These are phyloP conservation scores for Chlorociboria aeruginascens DNA, from an alignment of 495 filamentous ascomycete genomes.

Conservation along the genomic window DNA sequence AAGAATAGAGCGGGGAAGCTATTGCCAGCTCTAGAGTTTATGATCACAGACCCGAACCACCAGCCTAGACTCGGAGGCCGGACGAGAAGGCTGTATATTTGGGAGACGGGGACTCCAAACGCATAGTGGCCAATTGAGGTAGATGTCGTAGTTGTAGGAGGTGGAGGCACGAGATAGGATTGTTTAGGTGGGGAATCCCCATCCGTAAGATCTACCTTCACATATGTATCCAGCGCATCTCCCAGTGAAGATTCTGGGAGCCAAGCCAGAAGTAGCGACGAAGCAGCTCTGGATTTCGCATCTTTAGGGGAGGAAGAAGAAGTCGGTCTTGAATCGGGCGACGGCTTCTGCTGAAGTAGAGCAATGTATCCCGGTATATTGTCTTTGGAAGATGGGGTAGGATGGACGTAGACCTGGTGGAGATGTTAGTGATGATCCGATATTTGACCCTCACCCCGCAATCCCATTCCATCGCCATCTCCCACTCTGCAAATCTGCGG, in stretches of 20 bases:
- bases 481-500: too few species aligned
- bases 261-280: slow-evolving; percentile 81
- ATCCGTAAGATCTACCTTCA: slow-evolving; percentile 86
- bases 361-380: slow-evolving; percentile 96
- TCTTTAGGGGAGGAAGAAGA: slow-evolving; percentile 37
- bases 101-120: slow-evolving; percentile 80
- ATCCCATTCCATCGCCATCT: slow-evolving; percentile 1
- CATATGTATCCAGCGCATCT: slow-evolving; percentile 76
- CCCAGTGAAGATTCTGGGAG: slow-evolving; percentile 83
- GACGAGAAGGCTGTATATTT: slow-evolving; percentile 82
- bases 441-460: slow-evolving; percentile 6
- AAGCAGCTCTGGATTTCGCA: slow-evolving; percentile 23
- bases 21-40: slow-evolving; percentile 82
- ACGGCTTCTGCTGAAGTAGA: slow-evolving; percentile 78
- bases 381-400: slow-evolving; percentile 83
- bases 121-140: slow-evolving; percentile 75
- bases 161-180: slow-evolving; percentile 82
- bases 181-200: slow-evolving; percentile 69
- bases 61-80: slow-evolving; percentile 88
- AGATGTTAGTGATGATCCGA: slow-evolving; percentile 14
- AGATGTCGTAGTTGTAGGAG: slow-evolving; percentile 62
- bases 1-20: slow-evolving; percentile 94
- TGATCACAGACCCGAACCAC: slow-evolving; percentile 94
- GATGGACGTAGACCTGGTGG: slow-evolving; percentile 86
- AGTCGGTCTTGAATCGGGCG: slow-evolving; percentile 29